Conservation (phyloP, 495 filamentous ascomycete species). For the Aspergillus panamensis region DNA sequence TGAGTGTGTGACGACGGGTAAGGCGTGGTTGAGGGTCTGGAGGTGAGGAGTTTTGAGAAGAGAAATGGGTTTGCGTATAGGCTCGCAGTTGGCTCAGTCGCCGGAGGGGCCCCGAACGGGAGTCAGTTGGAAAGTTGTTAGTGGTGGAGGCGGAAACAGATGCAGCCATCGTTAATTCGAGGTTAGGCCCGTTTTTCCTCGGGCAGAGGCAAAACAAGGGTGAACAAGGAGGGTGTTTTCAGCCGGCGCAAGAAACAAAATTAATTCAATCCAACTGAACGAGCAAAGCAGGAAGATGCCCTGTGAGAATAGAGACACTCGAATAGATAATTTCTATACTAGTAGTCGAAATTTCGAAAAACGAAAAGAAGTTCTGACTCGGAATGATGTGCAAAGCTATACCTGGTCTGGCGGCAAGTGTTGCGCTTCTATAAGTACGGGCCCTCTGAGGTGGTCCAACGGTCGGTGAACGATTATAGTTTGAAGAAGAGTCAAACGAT, state of each 20-base stretch:
- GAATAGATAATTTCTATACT: neutral
- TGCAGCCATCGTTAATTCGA: slow-evolving; percentile 37
- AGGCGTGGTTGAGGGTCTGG: slow-evolving; percentile 25
- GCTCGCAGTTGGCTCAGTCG: slow-evolving; percentile 71
- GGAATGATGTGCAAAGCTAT: neutral
- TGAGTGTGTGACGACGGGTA: slow-evolving; percentile 34
- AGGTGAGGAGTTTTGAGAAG: slow-evolving; percentile 44
- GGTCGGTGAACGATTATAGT: slow-evolving; percentile 2
- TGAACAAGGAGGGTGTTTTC: neutral
- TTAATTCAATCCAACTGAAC: too few relatives aligned
- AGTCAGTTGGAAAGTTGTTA: slow-evolving; percentile 28
- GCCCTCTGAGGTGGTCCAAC: neutral
- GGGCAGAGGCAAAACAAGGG: neutral
- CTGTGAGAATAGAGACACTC: neutral
- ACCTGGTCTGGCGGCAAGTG: neutral
- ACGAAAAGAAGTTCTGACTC: neutral
- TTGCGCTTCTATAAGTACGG: neutral
- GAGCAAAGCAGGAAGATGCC: neutral
- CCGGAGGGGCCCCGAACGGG: slow-evolving; percentile 59
- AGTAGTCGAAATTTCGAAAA: neutral
- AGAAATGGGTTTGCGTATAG: slow-evolving; percentile 64
- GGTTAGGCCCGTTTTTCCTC: slow-evolving; percentile 14
- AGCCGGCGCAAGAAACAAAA: too few relatives aligned
- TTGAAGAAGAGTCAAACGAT: neutral
- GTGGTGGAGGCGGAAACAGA: slow-evolving; percentile 43